Evolutionary conservation across 148 eudicot species (phyloP), one percentile per base, ranked within the genome.

Genomic region (Heliosperma pusillum): DNA sequence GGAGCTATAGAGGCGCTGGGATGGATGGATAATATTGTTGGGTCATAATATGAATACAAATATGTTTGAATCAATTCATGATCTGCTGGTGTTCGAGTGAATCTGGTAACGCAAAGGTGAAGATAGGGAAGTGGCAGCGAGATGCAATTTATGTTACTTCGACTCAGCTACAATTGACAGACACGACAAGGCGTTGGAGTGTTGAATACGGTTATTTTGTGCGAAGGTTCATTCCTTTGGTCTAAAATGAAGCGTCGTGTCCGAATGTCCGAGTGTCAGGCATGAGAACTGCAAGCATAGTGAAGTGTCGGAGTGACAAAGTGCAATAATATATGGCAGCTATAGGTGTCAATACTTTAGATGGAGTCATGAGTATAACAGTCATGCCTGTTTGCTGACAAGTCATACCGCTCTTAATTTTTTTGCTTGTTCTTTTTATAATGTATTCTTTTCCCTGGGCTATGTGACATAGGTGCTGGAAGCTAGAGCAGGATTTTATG

Each of bases 401-500:
- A n/a, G 73, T 50, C 59, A 70, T 22, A 24, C 40, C 26, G 10
- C 13, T 40, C 58, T 22, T 47, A 47, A 24, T 1, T 47, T 70
- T 17, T 7, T n/a, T 20, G 71, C 59, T 50, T 10, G 4, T 19
- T 69, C n/a, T 36, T 26, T 57, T 76, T 40, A 67, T 22, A 29
- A 52, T 22, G 10, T 52, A 20, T 21, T 29, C 5, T 57, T 25
- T 57, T 66, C 24, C 76, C 40, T 72, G 67, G 58, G 59, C 20
- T 72, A 8, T 80, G 66, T 65, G 66, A 69, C 78, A 77, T 82
- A 95, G 99, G 99, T 95, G 73, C 83, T 95, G 87, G 99, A 95
- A 82, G 92, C 99, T 24, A 82, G 91, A 81, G 88, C 93, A 60
- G 99, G 99, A 60, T 95, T 87, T 73, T 95, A 89, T 73, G 99